These are phyloP conservation scores for Tuber magnatum DNA, from an alignment of 495 filamentous ascomycete species.

Conservation along the genomic window DNA sequence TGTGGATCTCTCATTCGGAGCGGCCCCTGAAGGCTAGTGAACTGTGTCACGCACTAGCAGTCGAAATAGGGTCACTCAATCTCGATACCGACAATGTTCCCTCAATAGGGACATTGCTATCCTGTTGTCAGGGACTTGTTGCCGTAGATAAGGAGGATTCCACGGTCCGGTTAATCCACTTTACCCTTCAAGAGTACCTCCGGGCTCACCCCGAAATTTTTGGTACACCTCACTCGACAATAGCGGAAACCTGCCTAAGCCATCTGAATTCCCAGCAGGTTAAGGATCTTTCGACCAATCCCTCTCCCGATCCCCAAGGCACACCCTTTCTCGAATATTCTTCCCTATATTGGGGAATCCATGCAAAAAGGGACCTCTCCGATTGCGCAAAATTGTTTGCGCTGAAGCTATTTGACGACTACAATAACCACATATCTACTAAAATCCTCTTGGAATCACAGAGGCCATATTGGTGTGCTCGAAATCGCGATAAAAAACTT, in stretches of 20 bases:
- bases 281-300: background rate
- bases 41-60: background rate
- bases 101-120: background rate
- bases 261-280: background rate
- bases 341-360: background rate
- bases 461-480: no score
- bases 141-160: background rate
- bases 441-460: background rate
- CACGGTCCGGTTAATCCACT: background rate
- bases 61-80: background rate
- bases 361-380: background rate
- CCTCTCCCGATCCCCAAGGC: background rate
- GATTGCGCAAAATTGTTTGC: background rate
- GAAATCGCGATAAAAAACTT: background rate
- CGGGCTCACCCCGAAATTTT: background rate
- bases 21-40: no score
- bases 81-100: background rate
- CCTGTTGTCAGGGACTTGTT: no score
- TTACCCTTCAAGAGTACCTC: background rate
- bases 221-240: background rate
- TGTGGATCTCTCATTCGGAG: no score
- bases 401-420: background rate
- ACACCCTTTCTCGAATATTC: background rate
- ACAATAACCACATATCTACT: background rate
- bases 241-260: background rate